Evolutionary conservation across 768 basidiomycete genomes (phyloP), one percentile per base, ranked within the genome.

Genomic region (Trametes gibbosa): DNA sequence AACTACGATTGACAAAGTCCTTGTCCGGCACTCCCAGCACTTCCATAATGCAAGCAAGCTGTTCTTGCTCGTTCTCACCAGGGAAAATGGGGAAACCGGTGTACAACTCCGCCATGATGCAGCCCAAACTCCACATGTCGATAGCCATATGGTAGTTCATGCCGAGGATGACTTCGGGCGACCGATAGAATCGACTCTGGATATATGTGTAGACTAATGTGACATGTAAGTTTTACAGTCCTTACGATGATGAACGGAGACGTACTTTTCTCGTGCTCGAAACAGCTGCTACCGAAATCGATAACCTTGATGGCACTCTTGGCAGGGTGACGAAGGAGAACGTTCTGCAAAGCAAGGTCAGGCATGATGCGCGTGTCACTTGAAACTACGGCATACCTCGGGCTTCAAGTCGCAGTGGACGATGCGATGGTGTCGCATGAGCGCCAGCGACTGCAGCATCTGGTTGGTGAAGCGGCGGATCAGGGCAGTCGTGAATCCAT

Each of bases 61-160:
- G 97, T 70, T 98, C 95, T 74, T 97, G 94, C 72, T 99, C 96
- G 69, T 98, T 98, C 75, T 99, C 97, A 24, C 97, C 97, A 0
- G 97, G 97, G 75, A 99, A 99, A 66, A 99, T 95, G 1, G 97
- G 97, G 73, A 93, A 97, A 0, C 97, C 97, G 12, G 96, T 98
- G 73, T 90, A 96, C 42, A 99, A 77, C 73, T 99, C 97, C 16
- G 97, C 97, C 53, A 99, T 78, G 62, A 99, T 99, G 69, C 97
- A 99, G 37, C 97, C 97, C 65, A 99, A 74, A 78, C 94, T 96
- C 97, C 97, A 99, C 95, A 99, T 99, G 71, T 98, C 94, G 63
- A 95, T 96, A 34, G 92, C 95, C 94, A 97, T 98, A 70, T 96
- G 93, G 72, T 99, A 99, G 72, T 95, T 97, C 90, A 96, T 92